Percentiles rank a stretch among this genome's conserved stretches.
Conservation (phyloP, 208 protist genomes). For the Wallacemonas sp. region DNA sequence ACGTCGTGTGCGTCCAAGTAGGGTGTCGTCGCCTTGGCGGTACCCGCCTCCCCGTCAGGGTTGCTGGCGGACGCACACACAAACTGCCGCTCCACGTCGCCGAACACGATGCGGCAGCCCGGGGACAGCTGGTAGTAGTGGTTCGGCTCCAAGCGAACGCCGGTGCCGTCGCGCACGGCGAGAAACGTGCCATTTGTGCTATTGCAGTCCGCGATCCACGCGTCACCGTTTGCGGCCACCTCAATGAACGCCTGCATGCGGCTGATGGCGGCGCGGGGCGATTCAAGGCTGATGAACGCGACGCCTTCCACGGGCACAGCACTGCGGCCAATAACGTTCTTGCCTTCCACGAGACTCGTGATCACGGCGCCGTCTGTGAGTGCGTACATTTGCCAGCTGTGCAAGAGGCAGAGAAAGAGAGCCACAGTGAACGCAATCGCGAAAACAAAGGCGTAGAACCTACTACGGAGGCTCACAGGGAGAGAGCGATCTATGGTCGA, state of each 20-base stretch:
- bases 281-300: conserved; percentile 72
- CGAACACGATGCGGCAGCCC: conserved; percentile 73
- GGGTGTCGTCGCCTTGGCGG: background rate
- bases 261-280: conserved; percentile 63
- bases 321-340: conserved; percentile 80
- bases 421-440: background rate
- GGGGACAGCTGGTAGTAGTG: conserved; percentile 78
- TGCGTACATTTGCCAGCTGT: conserved; percentile 22
- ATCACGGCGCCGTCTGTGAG: conserved; percentile 33
- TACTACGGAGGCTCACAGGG: too few relatives aligned
- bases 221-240: conserved; percentile 76
- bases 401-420: background rate
- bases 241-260: conserved; percentile 83
- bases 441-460: too few relatives aligned
- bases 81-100: conserved; percentile 66
- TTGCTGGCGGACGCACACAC: conserved; percentile 7
- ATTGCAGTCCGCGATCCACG: conserved; percentile 81
- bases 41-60: background rate
- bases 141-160: conserved; percentile 65
- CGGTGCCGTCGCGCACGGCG: conserved; percentile 44
- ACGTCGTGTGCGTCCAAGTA: conserved; percentile 19
- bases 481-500: too few relatives aligned
- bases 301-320: conserved; percentile 45
- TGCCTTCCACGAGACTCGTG: conserved; percentile 47
- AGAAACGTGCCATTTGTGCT: conserved; percentile 90